Evolutionary conservation across 306 rosid species (phyloP), one percentile per base, ranked within the genome.

Genomic region (Luffa acutangula): DNA sequence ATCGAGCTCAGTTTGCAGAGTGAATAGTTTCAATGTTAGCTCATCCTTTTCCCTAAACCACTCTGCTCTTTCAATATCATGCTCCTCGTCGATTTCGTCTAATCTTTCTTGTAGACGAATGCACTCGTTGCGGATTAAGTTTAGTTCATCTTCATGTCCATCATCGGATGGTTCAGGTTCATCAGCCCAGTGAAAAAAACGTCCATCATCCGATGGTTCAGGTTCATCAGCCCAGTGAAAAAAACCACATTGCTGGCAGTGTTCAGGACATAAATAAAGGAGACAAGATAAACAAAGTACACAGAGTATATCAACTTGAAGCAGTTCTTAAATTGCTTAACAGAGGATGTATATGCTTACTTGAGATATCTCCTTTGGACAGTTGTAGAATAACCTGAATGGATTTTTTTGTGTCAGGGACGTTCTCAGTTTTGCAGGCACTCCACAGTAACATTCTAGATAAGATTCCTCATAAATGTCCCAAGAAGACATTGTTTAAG

Each of bases 31-130:
- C 31, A 36, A 34, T 14, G 21, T 79, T 39, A 79, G 53, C 75
- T 66, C 82, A 36, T 54, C 43, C 43, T 79, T 79, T 18, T 69
- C 78, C 64, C 77, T 70, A 9, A 67, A 66, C 82, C 82, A 79
- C 9, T 37, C 66, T 39, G 51, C 52, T 75, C 17, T 67, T 36
- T 79, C 82, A 20, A 6, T 9, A 13, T 37, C 18, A 8, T 67
- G 82, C 21, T 67, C 82, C 39, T 20, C 15, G 56, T 41, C 31
- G 31, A 80, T 69, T 64, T 80, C 48, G 3, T 43, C 69, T 18
- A 80, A 21, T 25, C 46, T 80, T 69, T 43, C 57, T 17, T 45
- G 39, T 52, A 80, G 70, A 49, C 2, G 36, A 70, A 67, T 20
- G 43, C 78, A 69, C 69, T 41, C 82, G 4, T 69, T 53, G 31